These are phyloP conservation scores for Teratosphaeria nubilosa DNA, from an alignment of 2,329 filamentous ascomycete species.

Conservation along the genomic window DNA sequence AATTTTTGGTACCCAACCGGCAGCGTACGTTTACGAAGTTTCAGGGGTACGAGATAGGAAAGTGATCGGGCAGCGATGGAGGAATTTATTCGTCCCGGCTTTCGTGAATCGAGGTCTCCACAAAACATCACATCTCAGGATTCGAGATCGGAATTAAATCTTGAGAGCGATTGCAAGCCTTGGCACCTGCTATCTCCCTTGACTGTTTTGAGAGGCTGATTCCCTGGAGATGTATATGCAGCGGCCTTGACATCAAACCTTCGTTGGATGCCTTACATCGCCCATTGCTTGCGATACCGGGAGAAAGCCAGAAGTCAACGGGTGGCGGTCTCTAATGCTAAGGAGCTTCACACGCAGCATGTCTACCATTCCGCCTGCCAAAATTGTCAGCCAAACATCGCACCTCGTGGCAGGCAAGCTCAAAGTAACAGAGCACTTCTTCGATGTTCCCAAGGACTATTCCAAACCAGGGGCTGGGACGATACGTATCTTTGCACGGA, in stretches of 20 bases:
- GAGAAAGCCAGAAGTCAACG: neutral
- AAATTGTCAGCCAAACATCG: slow-evolving; percentile 36
- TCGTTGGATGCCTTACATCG: neutral
- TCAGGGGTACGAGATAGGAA: neutral
- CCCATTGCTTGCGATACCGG: neutral
- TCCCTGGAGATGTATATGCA: neutral
- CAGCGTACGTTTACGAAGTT: neutral
- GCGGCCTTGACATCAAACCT: neutral
- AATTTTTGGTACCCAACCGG: neutral
- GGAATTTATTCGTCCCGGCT: neutral
- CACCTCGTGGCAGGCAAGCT: slow-evolving; percentile 55
- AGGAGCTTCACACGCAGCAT: slow-evolving; percentile 16
- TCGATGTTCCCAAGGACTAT: slow-evolving; percentile 77
- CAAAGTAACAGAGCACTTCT: slow-evolving; percentile 70
- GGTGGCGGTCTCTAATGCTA: neutral
- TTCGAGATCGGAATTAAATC: neutral
- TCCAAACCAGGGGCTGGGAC: slow-evolving; percentile 47
- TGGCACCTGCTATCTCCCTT: neutral
- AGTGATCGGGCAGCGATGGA: neutral
- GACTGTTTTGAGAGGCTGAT: neutral
- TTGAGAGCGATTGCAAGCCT: neutral
- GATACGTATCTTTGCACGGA: slow-evolving; percentile 69
- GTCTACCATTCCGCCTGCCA: slow-evolving; percentile 32
- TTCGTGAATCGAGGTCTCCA: neutral
- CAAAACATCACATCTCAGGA: neutral